Percentiles rank a stretch among this genome's conserved stretches.
Evolutionary conservation across 2,329 filamentous ascomycete species (phyloP).

Genomic region (Ilyonectria mors-panacis): DNA sequence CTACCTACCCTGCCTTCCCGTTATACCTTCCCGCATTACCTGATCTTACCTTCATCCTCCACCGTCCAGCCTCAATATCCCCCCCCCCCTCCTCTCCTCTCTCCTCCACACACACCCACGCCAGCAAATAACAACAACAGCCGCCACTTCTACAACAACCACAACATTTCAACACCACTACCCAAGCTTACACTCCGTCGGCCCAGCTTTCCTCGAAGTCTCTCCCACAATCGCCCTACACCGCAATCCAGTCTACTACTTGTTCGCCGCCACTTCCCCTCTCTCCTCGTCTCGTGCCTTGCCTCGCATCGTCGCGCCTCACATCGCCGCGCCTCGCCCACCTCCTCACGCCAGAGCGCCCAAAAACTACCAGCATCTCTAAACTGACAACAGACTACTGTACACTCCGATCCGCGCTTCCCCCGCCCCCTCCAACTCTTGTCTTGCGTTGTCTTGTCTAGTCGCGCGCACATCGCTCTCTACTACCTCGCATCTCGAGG

Average conservation of each 20-base stretch:
- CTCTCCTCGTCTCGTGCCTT: slow-evolving; percentile 3
- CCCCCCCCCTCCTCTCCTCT: slow-evolving; percentile 27
- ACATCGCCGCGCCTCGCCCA: slow-evolving; percentile 14
- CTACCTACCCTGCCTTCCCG: slow-evolving; percentile 4
- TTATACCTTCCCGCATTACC: slow-evolving; percentile 30
- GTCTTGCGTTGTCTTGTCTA: not conserved
- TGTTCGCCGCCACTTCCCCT: slow-evolving; percentile 4
- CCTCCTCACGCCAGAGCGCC: slow-evolving; percentile 19
- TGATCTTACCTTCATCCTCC: slow-evolving; percentile 37
- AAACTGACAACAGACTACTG: slow-evolving; percentile 6
- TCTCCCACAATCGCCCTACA: slow-evolving; percentile 9
- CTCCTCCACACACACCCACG: slow-evolving; percentile 37
- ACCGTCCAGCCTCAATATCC: slow-evolving; percentile 33
- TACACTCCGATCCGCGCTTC: slow-evolving; percentile 1
- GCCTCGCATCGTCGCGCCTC: slow-evolving; percentile 7
- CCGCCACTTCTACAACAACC: slow-evolving; percentile 28
- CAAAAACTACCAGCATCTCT: slow-evolving; percentile 10
- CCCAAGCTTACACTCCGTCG: slow-evolving; percentile 23
- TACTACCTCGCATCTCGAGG: not conserved
- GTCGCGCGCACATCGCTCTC: slow-evolving; percentile 3
- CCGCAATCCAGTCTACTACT: slow-evolving; percentile 3
- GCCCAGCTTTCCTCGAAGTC: slow-evolving; percentile 6
- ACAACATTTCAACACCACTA: slow-evolving; percentile 24
- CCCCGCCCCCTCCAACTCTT: not conserved
- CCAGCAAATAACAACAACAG: slow-evolving; percentile 29